Evolutionary conservation across 1,284 basidiomycete species (phyloP).

Genomic region (Marasmius sp.): DNA sequence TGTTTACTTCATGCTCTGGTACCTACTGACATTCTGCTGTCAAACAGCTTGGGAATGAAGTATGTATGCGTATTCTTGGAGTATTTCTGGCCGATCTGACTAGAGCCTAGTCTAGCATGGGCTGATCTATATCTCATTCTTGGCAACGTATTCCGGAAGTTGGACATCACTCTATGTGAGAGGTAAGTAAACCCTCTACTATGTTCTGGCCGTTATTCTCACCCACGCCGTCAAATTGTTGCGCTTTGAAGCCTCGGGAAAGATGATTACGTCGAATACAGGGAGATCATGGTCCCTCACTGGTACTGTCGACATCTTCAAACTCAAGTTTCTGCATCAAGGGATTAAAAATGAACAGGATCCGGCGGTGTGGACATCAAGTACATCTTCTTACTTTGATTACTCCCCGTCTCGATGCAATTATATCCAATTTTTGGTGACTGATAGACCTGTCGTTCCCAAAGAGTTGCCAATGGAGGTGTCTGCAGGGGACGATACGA

Average conservation of each 20-base stretch:
- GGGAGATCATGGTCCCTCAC: neutral
- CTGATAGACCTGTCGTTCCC: too few species aligned
- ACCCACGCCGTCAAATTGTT: neutral
- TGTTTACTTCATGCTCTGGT: neutral
- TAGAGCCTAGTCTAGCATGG: neutral
- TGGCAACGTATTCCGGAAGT: neutral
- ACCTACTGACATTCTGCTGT: neutral
- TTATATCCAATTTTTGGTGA: too few species aligned
- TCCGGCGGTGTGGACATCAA: too few species aligned
- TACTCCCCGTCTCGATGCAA: too few species aligned
- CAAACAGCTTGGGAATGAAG: slow-evolving; percentile 4
- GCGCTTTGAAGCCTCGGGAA: neutral
- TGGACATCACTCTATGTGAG: neutral
- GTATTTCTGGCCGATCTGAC: neutral
- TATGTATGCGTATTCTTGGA: neutral
- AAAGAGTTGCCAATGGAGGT: too few species aligned
- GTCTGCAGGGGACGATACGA: too few species aligned
- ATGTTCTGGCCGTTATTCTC: neutral
- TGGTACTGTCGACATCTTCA: neutral
- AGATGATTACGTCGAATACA: neutral
- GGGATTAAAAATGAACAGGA: too few species aligned
- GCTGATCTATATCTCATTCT: neutral
- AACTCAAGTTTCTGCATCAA: neutral
- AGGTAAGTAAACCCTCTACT: neutral
- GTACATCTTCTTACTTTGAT: too few species aligned